Percentiles rank a stretch among this genome's conserved stretches.
phyloP scores from a whole-genome alignment of 192 early-diverging fungal genomes.

The Irineochytrium annulatum region DNA sequence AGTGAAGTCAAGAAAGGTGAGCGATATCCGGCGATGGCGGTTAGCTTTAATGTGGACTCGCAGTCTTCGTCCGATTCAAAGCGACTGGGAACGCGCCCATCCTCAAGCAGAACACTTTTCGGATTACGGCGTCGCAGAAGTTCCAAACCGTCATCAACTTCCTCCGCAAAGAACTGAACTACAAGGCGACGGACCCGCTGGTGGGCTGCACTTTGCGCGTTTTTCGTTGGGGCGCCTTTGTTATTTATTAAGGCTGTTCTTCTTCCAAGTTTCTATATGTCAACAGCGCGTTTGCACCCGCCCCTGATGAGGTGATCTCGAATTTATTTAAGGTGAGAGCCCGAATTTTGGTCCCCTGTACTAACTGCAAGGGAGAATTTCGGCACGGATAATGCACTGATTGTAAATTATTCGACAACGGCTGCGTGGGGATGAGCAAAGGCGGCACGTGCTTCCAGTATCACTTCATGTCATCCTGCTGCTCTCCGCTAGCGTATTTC shows the following conservation, averaged over 20 bases:
- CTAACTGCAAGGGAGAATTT: conserved; percentile 63
- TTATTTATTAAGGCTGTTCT: too few relatives aligned
- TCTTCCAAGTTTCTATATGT: conserved; percentile 78
- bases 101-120: conserved; percentile 80
- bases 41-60: too few relatives aligned
- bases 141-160: conserved; percentile 85
- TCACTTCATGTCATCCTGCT: too few relatives aligned
- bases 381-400: conserved; percentile 71
- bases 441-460: too few relatives aligned
- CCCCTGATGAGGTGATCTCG: conserved; percentile 83
- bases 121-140: conserved; percentile 76
- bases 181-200: conserved; percentile 68
- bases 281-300: conserved; percentile 89
- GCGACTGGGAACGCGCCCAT: conserved; percentile 88
- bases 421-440: conserved; percentile 90
- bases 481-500: too few relatives aligned
- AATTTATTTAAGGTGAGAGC: conserved; percentile 80
- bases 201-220: conserved; percentile 32
- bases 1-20: too few relatives aligned
- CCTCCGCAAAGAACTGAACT: conserved; percentile 75
- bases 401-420: conserved; percentile 88
- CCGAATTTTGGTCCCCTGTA: background rate
- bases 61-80: conserved; percentile 84
- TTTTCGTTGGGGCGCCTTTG: too few relatives aligned
- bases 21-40: too few relatives aligned